Percentiles rank a stretch among this genome's conserved stretches.
phyloP scores from a whole-genome alignment of 805 yeast species.

The Yamadazyma sp. region DNA sequence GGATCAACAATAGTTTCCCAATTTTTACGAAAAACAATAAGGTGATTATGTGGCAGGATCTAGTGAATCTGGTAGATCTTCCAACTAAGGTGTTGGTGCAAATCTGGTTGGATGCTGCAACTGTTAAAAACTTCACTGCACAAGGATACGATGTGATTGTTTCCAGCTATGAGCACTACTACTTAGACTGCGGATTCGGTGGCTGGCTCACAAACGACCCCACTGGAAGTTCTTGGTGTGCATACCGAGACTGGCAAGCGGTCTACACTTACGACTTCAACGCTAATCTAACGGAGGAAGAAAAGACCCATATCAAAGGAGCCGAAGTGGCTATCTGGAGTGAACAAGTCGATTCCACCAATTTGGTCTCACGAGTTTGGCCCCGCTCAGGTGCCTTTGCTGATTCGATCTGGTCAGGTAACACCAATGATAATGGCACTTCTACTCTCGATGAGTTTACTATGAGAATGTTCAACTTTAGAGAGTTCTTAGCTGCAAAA shows the following conservation, averaged over 20 bases:
- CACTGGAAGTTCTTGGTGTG: constrained; percentile 1
- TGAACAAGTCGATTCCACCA: constrained; percentile 36
- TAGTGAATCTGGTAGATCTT: constrained; percentile 22
- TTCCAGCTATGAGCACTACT: constrained; percentile 31
- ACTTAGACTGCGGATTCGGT: constrained; percentile 43
- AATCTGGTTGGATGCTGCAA: constrained; percentile 27
- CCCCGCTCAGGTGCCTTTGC: constrained; percentile 43
- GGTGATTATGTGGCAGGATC: constrained; percentile 47
- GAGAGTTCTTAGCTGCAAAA: constrained; percentile 37
- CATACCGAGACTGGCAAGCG: constrained; percentile 42
- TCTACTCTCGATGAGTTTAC: constrained; percentile 22
- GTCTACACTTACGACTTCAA: constrained; percentile 37
- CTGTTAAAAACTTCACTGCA: constrained; percentile 26
- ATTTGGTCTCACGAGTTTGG: constrained; percentile 36
- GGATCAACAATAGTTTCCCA: constrained; percentile 34
- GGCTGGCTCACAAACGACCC: constrained; percentile 40
- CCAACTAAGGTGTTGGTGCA: constrained; percentile 36
- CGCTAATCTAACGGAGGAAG: constrained; percentile 27
- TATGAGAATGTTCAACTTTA: constrained; percentile 34
- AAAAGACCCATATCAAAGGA: constrained; percentile 34
- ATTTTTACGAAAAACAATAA: constrained; percentile 15
- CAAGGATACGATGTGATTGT: constrained; percentile 40
- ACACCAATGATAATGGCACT: no score
- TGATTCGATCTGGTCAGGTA: constrained; percentile 42
- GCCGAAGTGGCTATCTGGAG: constrained; percentile 41